These are phyloP conservation scores for Gossypium laxum DNA, from an alignment of 441 rosid genomes.

Conservation along the genomic window DNA sequence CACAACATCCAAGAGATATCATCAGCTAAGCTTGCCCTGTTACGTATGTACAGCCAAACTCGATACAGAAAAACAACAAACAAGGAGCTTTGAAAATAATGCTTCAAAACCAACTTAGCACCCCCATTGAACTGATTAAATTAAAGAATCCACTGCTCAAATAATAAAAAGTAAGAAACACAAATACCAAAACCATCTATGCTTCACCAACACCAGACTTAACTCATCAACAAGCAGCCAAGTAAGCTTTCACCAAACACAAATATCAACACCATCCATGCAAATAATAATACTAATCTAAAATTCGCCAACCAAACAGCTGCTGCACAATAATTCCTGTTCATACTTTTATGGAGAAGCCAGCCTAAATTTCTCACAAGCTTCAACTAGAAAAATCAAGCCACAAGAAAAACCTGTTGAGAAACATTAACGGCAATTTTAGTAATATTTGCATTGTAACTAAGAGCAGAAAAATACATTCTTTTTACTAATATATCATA, in stretches of 20 bases:
- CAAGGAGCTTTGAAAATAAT: too few relatives aligned
- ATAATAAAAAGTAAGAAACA: too few relatives aligned
- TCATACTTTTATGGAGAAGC: constrained; percentile 32
- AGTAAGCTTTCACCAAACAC: background rate
- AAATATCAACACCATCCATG: background rate
- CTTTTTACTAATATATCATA: background rate
- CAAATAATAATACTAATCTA: background rate
- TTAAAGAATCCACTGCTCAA: too few relatives aligned
- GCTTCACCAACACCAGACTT: background rate
- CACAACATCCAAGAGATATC: too few relatives aligned
- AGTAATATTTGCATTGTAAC: background rate
- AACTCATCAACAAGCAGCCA: background rate
- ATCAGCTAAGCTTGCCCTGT: too few relatives aligned
- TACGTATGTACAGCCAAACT: too few relatives aligned
- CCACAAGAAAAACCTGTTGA: constrained; percentile 43
- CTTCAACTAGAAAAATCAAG: constrained; percentile 37
- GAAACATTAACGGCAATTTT: constrained; percentile 1
- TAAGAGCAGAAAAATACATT: background rate
- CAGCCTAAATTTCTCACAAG: constrained; percentile 31
- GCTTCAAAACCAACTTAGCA: too few relatives aligned
- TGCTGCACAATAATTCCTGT: constrained; percentile 30
- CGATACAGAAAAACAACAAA: too few relatives aligned
- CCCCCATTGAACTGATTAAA: too few relatives aligned
- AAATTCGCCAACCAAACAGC: constrained; percentile 12
- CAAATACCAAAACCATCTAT: too few relatives aligned